These are phyloP conservation scores for Exserohilum rostratum DNA, from an alignment of 2,329 filamentous ascomycete species.

Conservation along the genomic window DNA sequence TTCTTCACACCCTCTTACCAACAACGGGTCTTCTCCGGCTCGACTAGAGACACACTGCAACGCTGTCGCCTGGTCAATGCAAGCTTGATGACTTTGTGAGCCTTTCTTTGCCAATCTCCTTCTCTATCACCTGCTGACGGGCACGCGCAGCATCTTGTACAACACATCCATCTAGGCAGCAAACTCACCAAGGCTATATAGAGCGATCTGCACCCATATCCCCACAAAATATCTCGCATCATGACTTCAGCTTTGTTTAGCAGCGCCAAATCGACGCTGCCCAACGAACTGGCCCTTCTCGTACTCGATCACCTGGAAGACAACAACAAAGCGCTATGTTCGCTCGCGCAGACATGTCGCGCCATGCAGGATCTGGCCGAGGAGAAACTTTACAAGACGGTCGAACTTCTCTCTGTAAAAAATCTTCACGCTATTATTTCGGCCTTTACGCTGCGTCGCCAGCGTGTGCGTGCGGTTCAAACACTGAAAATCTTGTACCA, in stretches of 20 bases:
- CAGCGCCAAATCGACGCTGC: conserved; percentile 24
- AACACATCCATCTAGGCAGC: not conserved
- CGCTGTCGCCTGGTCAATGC: too few species aligned
- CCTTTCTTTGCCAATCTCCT: not conserved
- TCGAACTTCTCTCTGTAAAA: conserved; percentile 36
- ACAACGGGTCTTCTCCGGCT: not conserved
- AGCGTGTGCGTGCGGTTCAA: conserved; percentile 39
- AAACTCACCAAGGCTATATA: not conserved
- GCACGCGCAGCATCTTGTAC: not conserved
- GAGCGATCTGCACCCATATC: not conserved
- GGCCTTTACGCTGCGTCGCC: conserved; percentile 30
- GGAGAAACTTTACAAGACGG: conserved; percentile 40
- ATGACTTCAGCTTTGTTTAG: conserved; percentile 26
- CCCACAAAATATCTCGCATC: not conserved
- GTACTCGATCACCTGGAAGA: conserved; percentile 35
- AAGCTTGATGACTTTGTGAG: not conserved
- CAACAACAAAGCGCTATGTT: conserved; percentile 31
- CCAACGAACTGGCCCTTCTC: conserved; percentile 38
- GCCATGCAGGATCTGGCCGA: conserved; percentile 40
- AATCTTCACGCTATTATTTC: conserved; percentile 33
- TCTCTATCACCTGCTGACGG: not conserved
- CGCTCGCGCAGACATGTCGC: conserved; percentile 39
- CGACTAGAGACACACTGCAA: not conserved
- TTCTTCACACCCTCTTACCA: not conserved
- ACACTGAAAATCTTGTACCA: conserved; percentile 42